Evolutionary conservation across 1,284 basidiomycete species (phyloP), one percentile per base, ranked within the genome.

Genomic region (Cryptococcus neoformans): DNA sequence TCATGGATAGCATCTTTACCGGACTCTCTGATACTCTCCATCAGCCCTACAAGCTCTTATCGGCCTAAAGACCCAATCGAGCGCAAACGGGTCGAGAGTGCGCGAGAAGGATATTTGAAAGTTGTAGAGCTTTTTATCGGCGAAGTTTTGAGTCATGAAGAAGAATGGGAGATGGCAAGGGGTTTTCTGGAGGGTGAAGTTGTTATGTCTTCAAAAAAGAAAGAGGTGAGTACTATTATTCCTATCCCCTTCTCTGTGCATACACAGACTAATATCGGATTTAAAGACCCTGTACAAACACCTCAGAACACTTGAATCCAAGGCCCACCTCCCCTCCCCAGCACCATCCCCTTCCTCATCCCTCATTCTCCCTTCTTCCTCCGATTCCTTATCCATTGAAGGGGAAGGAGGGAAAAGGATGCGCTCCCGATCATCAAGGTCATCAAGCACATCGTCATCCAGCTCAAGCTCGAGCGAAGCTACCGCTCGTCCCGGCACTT

Each of bases 91-190:
- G 45, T 68, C 16, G 73, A 75, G 50, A 51, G 57, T n/a, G 67
- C 66, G 3, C 59, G 70, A 48, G 73, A 76, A 54, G 72, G 70
- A 9, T 74, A 76, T 61, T 45, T 72, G n/a, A 72, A 70, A 51
- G 70, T 76, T 14, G 58, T 73, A 4, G 73, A 76, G 63, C 58
- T 76, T 46, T 76, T 74, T 51, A 69, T 73, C 12, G 72, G 73
- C 45, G 74, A 76, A 60, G 66, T 76, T 0, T 57, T 76, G 45
- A 63, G 58, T 9, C 62, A 68, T 45, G 73, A 74, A 59, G 72
- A 69, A 16, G 74, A 76, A 56, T 76, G 64, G 64, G 74, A 74
- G 58, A 76, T 76, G 74, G 74, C 73, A 1, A 59, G 70, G 35
- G 70, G 66, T 4, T 65, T 76, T 21, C 57, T 76, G 49, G 73